These are phyloP conservation scores for Rhipidocladum racemiflorum DNA, from an alignment of 176 grass and related monocot genomes.

Conservation along the genomic window DNA sequence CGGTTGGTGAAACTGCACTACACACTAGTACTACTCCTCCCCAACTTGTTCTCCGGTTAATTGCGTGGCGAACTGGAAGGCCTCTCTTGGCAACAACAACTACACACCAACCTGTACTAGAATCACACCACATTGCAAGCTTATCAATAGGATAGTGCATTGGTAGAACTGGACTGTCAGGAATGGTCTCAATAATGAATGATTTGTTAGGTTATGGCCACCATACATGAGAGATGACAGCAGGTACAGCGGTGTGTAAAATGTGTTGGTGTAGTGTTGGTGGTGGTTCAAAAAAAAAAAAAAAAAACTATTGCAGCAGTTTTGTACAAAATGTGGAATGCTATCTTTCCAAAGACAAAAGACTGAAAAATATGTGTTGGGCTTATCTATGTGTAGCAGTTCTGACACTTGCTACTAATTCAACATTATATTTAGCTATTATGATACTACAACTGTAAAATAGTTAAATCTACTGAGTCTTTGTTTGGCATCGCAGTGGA, in stretches of 20 bases:
- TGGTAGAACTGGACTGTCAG: neutral
- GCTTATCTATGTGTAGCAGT: neutral
- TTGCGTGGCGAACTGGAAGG: neutral
- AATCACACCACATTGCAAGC: neutral
- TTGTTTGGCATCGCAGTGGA: no score
- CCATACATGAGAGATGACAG: neutral
- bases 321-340: neutral
- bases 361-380: neutral
- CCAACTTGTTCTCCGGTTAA: neutral
- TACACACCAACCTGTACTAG: conserved; percentile 32
- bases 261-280: neutral
- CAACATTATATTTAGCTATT: neutral
- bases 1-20: conserved; percentile 44
- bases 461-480: neutral
- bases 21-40: neutral
- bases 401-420: neutral
- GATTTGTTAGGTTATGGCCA: neutral
- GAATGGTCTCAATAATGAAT: neutral
- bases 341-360: neutral
- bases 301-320: neutral
- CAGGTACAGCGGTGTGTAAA: neutral
- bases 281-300: no score
- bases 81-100: neutral
- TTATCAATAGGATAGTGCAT: neutral
- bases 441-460: neutral